phyloP scores from a whole-genome alignment of 1,284 basidiomycete genomes.

The Marasmius oreades region DNA sequence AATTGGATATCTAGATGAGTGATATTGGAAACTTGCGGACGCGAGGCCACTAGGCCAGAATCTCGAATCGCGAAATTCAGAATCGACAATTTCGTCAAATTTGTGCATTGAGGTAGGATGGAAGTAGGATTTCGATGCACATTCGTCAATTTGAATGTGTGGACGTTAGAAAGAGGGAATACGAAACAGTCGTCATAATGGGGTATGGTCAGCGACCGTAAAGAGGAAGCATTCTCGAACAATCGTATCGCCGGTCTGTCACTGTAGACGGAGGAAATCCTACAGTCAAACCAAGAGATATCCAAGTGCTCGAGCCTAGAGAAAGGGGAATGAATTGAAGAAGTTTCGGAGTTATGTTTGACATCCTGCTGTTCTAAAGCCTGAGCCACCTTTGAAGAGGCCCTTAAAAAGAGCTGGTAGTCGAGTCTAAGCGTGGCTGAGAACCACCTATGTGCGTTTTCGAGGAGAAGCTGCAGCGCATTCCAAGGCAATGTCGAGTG shows the following conservation, averaged over 20 bases:
- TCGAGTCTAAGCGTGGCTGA: not conserved
- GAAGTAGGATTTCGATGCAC: not conserved
- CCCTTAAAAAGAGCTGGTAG: not conserved
- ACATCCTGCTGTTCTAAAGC: not conserved
- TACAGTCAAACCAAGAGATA: constrained; percentile 1
- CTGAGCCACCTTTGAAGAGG: not conserved
- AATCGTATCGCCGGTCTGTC: not conserved
- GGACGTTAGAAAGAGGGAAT: not conserved
- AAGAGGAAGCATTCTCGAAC: not conserved
- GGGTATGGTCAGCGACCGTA: not conserved
- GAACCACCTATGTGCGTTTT: not conserved
- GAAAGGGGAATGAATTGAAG: not conserved
- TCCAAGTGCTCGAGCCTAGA: not conserved
- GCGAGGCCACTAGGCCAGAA: not conserved
- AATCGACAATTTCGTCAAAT: not conserved
- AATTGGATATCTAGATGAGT: not conserved
- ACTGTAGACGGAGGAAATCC: not conserved
- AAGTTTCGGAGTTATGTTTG: not conserved
- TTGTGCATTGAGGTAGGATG: not conserved
- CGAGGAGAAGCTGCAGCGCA: not conserved
- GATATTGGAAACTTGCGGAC: not conserved
- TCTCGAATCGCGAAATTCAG: not conserved
- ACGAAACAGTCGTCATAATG: constrained; percentile 1
- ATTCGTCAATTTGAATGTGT: not conserved
- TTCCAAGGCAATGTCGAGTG: not conserved